Base-by-base conservation (phyloP, 2,329 filamentous ascomycete genomes). In the Pseudopyrenochaeta lycopersici region DNA sequence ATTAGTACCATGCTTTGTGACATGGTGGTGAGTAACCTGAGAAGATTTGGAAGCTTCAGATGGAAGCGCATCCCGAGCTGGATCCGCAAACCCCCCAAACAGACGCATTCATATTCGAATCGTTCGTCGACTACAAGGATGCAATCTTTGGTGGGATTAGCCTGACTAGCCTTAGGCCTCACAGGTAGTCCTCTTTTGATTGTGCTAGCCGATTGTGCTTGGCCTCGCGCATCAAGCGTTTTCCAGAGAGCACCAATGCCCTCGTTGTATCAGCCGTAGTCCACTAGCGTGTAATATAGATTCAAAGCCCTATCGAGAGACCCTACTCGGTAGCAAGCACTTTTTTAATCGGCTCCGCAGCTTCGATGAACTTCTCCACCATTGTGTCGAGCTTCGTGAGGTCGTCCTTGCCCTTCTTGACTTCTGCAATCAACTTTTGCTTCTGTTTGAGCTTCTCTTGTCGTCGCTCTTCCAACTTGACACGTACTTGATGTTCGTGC, bases 371-470 rank as follows among this genome's bases (percentile, higher is more conserved):
- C 69, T 91, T 93, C 78, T 98, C 95, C 52, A 98, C 80, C 75
- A 97, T 92, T 70, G 90, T 90, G 68, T 99, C 95, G 56, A 99
- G 80, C 68, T 90, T 97, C 17, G 90, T 92, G 43, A 99, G 80
- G 68, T 98, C 92, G 50, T 97, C 93, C 74, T 96, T 97, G 63
- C 94, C 86, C 78, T 92, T 92, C 78, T 96, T 96, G 74, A 97
- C 97, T 73, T 90, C 87, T 30, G 85, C 85, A 58, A 89, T 87
- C 56, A 91, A 76, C 2, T 82, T 85, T 68, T 90, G 86, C 70
- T 90, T 91, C 75, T 85, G 84, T 76, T 88, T 81, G 51, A 82
- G 71, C 63, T 84, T 72, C 47, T 75, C 78, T 73, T 92, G 88
- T 45, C 93, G 84, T 66, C 92, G 88, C 74, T 92, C 89, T 76